A percentile compares a stretch with the other conserved stretches of the same genome.
Evolutionary conservation across 2,329 filamentous ascomycete genomes (phyloP).

Genomic region (Hypoxylon sp.): DNA sequence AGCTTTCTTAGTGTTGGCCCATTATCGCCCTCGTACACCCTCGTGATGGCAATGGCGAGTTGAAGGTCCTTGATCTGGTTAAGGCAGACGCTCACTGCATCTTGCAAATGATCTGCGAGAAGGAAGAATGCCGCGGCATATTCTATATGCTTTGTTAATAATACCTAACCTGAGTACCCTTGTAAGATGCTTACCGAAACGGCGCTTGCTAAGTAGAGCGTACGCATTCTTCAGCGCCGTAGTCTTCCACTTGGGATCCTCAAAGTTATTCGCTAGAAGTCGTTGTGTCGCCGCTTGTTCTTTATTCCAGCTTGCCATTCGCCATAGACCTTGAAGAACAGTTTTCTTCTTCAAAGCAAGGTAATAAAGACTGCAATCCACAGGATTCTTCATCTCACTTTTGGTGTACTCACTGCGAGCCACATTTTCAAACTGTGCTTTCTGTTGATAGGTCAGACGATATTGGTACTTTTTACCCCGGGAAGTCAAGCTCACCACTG

Average conservation of each 20-base stretch:
- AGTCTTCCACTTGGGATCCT: constrained; percentile 86
- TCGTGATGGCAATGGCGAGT: constrained; percentile 86
- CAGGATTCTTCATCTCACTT: constrained; percentile 86
- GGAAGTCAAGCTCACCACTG: constrained; percentile 71
- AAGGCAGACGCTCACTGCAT: constrained; percentile 87
- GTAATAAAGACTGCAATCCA: constrained; percentile 93
- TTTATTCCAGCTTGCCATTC: constrained; percentile 89
- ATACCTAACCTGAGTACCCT: background rate
- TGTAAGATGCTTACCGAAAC: constrained; percentile 74
- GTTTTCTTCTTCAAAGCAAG: constrained; percentile 91
- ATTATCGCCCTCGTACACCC: constrained; percentile 89
- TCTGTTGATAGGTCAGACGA: constrained; percentile 59
- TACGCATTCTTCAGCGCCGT: constrained; percentile 96
- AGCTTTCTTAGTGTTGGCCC: constrained; percentile 80
- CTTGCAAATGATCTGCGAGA: constrained; percentile 84
- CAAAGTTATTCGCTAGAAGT: constrained; percentile 91
- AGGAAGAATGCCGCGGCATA: constrained; percentile 98
- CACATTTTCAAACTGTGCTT: constrained; percentile 86
- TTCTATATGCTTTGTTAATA: constrained; percentile 69
- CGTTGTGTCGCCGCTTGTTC: constrained; percentile 86
- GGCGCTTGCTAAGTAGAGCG: constrained; percentile 88
- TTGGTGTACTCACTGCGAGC: constrained; percentile 95
- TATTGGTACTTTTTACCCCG: background rate
- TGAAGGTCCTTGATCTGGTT: constrained; percentile 91
- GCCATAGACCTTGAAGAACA: constrained; percentile 91